These are phyloP conservation scores for Fusarium longipes DNA, from an alignment of 2,329 filamentous ascomycete genomes.

Conservation along the genomic window DNA sequence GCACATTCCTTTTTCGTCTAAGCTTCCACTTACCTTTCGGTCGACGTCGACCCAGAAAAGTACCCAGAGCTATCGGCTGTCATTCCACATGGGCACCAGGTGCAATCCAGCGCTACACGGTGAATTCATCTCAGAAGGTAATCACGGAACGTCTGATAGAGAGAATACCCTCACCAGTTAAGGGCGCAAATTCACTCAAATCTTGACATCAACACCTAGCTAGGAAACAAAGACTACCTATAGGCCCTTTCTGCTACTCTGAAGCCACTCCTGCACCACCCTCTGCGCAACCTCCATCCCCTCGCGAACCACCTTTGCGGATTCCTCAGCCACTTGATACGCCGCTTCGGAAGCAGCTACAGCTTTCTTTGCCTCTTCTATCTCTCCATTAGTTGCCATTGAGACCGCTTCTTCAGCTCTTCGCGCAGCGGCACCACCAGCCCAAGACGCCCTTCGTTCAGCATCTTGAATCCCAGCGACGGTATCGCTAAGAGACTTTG, in stretches of 20 bases:
- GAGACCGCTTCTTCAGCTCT: conserved; percentile 21
- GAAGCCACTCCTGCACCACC: conserved; percentile 27
- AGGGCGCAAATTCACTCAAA: neutral
- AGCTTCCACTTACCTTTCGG: neutral
- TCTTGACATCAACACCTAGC: too few relatives aligned
- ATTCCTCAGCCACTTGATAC: conserved; percentile 17
- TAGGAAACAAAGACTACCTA: neutral
- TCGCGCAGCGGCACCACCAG: conserved; percentile 13
- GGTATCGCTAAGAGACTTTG: conserved; percentile 4
- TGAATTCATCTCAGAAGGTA: too few relatives aligned
- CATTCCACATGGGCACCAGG: neutral
- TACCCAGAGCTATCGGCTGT: neutral
- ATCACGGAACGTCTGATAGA: neutral
- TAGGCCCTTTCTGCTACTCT: conserved; percentile 25
- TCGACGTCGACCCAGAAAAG: neutral
- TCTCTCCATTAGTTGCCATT: conserved; percentile 24
- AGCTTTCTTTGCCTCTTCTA: conserved; percentile 9
- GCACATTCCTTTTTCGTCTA: neutral
- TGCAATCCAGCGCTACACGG: neutral
- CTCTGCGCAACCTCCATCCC: conserved; percentile 27
- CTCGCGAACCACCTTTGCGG: conserved; percentile 10
- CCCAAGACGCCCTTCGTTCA: conserved; percentile 15
- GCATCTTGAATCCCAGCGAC: conserved; percentile 19
- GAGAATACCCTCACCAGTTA: neutral
- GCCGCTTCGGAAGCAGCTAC: conserved; percentile 23